Evolutionary conservation across 805 yeast genomes (phyloP).

Genomic region (Ogataea naganishii): DNA sequence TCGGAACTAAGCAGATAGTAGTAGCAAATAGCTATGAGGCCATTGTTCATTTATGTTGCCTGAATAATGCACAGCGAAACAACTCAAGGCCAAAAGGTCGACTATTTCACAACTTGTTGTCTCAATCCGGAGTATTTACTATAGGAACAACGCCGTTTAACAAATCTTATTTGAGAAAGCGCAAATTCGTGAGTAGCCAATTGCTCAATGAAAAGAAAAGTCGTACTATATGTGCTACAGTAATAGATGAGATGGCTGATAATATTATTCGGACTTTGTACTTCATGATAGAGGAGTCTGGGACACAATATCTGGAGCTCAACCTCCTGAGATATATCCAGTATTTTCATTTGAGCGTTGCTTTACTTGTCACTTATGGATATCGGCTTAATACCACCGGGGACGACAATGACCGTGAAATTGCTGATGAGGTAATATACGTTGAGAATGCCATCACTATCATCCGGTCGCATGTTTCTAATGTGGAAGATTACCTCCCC

Average conservation of each 20-base stretch:
- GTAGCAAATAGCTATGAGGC: constrained; percentile 61
- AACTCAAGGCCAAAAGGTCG: constrained; percentile 60
- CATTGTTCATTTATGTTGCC: constrained; percentile 44
- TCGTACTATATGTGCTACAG: constrained; percentile 20
- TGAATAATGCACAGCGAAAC: constrained; percentile 35
- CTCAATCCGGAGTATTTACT: constrained; percentile 48
- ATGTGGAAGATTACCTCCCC: constrained; percentile 47
- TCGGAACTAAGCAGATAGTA: constrained; percentile 49
- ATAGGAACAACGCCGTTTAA: constrained; percentile 61
- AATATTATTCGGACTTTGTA: constrained; percentile 7
- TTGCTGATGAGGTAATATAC: constrained; percentile 43
- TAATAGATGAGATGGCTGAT: constrained; percentile 33
- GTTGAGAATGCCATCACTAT: constrained; percentile 51
- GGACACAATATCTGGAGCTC: constrained; percentile 24
- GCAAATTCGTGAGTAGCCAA: constrained; percentile 38
- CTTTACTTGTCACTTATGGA: constrained; percentile 47
- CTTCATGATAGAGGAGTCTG: constrained; percentile 7
- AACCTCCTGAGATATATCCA: constrained; percentile 35
- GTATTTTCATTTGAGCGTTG: constrained; percentile 40
- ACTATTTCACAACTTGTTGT: constrained; percentile 59
- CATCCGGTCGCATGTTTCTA: constrained; percentile 48
- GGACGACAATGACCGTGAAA: constrained; percentile 24
- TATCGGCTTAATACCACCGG: constrained; percentile 33
- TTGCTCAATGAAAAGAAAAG: constrained; percentile 28
- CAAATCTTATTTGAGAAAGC: constrained; percentile 32